A percentile compares a stretch with the other conserved stretches of the same genome.
Evolutionary conservation across 306 rosid species (phyloP).

Genomic region (Cucumis melo): DNA sequence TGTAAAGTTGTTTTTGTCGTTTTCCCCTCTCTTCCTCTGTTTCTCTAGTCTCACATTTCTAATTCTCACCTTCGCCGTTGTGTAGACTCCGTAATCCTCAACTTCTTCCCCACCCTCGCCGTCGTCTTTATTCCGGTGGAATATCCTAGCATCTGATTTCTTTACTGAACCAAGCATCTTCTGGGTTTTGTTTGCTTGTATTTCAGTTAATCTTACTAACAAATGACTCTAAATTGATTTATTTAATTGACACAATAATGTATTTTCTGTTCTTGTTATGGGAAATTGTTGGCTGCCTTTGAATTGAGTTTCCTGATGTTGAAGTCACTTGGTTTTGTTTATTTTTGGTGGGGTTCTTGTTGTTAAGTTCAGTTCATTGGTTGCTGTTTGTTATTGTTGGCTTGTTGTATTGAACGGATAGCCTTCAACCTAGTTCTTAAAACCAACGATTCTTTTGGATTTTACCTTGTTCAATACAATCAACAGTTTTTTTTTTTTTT

Average conservation of each 20-base stretch:
- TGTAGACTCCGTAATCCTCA: neutral
- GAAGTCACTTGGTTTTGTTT: neutral
- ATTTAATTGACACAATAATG: neutral
- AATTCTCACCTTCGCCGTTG: neutral
- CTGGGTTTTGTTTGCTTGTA: neutral
- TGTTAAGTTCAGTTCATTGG: too few relatives aligned
- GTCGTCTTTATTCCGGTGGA: neutral
- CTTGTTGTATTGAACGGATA: too few relatives aligned
- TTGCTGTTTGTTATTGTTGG: neutral
- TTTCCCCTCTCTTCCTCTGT: too few relatives aligned
- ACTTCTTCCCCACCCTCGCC: neutral
- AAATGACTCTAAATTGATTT: neutral
- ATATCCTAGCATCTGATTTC: neutral
- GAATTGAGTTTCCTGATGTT: constrained; percentile 11
- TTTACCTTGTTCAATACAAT: neutral
- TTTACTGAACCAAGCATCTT: neutral
- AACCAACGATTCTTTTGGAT: neutral
- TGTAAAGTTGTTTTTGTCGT: too few relatives aligned
- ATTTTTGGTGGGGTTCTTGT: neutral
- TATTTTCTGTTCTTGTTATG: neutral
- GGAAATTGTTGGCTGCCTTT: neutral
- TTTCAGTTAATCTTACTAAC: neutral
- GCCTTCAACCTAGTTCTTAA: neutral
- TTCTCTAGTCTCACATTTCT: neutral
- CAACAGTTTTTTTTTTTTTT: neutral